Evolutionary conservation across 352 stramenopile species (phyloP), one percentile per base, ranked within the genome.

Genomic region (Globisporangium uncinulatum): DNA sequence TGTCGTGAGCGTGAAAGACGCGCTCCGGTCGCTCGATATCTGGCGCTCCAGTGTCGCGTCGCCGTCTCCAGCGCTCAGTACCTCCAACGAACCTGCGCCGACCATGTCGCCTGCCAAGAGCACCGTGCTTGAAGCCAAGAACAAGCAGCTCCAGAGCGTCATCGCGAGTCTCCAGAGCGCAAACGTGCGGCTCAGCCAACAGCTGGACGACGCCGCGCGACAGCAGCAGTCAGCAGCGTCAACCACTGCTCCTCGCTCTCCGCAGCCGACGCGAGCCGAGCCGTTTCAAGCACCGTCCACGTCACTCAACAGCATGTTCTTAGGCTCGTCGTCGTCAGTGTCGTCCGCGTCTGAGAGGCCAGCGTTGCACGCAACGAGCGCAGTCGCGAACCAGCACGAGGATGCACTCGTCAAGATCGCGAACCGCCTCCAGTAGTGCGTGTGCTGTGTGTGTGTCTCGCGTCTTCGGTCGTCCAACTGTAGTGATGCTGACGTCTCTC

Each of bases 1-100:
- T 21, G 49, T 79, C 14, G 66, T 89, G 3, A 70, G 84, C 42
- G 71, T 89, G 24, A 72, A 76, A 39, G 72, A 80, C n/a, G 74
- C 70, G 15, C 49, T 89, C 29, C 54, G 76, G 41, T 65, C 79
- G 32, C 71, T 89, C 6, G 62, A 86, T 59, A 83, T 89, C 21
- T 86, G 79, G 79, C 58, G 76, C 4, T 47, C 57, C 52, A n/a
- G 36, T 7, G 32, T 53, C 17, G 41, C 42, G 11, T 42, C 42
- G 13, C 24, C 24, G 24, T 29, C 24, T 29, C 24, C 24, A 29
- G 24, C 24, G 4, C 24, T 29, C 24, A 29, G 24, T 29, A 29
- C 24, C 2, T 4, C 24, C 24, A 4, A 29, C 24, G 24, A 29
- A 29, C 24, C 24, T 29, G 24, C 24, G 24, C 24, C 4, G 24